Base-by-base conservation (phyloP, 2,329 filamentous ascomycete genomes). In the Hymenoscyphus albidus region DNA sequence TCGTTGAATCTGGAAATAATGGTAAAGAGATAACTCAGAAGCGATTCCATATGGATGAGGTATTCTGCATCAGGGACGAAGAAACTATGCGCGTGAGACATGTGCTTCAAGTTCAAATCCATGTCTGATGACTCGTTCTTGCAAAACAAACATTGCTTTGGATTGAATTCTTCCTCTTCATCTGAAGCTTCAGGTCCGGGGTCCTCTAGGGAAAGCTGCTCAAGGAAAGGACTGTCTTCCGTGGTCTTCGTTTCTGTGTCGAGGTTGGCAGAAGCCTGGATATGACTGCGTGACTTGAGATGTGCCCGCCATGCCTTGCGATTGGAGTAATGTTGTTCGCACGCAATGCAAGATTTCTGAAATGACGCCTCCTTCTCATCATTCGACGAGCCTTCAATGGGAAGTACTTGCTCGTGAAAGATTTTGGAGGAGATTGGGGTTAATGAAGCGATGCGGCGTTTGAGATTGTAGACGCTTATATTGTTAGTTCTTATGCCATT, bases 31-130 rank as follows among this genome's bases (percentile, higher is more conserved):
- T 84, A 84, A 51, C 74, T 68, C 42, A 85, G 73, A 1, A 85
- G 71, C 0, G 80, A 79, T 42, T 80, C 79, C 2, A 80, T 65
- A 62, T 85, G 81, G 10, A 83, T 79, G 0, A 85, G 73, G 10
- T 75, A 70, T 0, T 77, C 65, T 39, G 68, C 71, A 35, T 78
- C 71, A 0, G 78, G 79, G 16, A 84, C 70, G 59, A 79, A 76
- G 3, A 85, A 74, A 54, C 81, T 77, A 67, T 86, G 83, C 2
- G 74, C 64, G 18, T 75, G 76, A 35, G 76, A 76, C 83, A 85
- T 85, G 70, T 85, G 83, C 1, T 62, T 55, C 1, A 82, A 42
- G 61, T 77, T 82, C 1, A 73, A 68, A 1, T 76, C 71, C 6
- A 83, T 75, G 22, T 64, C 70, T 0, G 65, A 10, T 2, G 68